Percentiles rank a stretch among this genome's conserved stretches.
phyloP scores from a whole-genome alignment of 2,329 filamentous ascomycete genomes.

The Xylariaceae sp. region DNA sequence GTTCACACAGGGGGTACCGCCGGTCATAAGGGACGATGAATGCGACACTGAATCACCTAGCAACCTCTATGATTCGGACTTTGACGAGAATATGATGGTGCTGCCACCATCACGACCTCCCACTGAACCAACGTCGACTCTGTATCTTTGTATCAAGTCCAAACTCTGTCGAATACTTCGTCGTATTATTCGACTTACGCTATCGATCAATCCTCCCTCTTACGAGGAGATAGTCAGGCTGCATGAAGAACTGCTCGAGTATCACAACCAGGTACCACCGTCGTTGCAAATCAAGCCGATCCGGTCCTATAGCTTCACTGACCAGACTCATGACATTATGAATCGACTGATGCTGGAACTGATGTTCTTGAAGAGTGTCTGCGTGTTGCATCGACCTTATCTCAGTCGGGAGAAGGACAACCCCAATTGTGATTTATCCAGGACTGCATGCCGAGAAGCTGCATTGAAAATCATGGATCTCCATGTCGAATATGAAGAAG shows the following conservation, averaged over 20 bases:
- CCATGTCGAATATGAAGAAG: constrained; percentile 44
- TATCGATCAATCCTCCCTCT: constrained; percentile 32
- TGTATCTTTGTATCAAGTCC: constrained; percentile 42
- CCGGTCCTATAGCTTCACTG: constrained; percentile 39
- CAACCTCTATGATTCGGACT: constrained; percentile 48
- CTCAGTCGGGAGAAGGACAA: constrained; percentile 39
- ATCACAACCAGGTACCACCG: constrained; percentile 35
- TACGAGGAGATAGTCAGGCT: constrained; percentile 39
- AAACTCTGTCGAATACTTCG: constrained; percentile 40
- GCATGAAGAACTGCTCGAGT: constrained; percentile 38
- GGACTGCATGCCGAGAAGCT: constrained; percentile 39
- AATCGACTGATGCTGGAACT: constrained; percentile 46
- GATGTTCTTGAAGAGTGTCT: constrained; percentile 46
- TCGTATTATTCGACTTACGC: constrained; percentile 39
- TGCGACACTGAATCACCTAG: constrained; percentile 44
- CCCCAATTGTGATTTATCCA: constrained; percentile 36
- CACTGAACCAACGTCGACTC: constrained; percentile 40
- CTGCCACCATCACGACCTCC: constrained; percentile 41
- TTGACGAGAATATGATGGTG: constrained; percentile 42
- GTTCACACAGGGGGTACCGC: constrained; percentile 50
- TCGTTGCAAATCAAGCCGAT: constrained; percentile 41
- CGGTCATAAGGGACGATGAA: constrained; percentile 44
- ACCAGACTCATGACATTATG: constrained; percentile 43
- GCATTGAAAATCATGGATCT: constrained; percentile 43
- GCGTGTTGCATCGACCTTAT: constrained; percentile 48